Conservation (phyloP, 495 filamentous ascomycete species). For the Cryomyces minteri region DNA sequence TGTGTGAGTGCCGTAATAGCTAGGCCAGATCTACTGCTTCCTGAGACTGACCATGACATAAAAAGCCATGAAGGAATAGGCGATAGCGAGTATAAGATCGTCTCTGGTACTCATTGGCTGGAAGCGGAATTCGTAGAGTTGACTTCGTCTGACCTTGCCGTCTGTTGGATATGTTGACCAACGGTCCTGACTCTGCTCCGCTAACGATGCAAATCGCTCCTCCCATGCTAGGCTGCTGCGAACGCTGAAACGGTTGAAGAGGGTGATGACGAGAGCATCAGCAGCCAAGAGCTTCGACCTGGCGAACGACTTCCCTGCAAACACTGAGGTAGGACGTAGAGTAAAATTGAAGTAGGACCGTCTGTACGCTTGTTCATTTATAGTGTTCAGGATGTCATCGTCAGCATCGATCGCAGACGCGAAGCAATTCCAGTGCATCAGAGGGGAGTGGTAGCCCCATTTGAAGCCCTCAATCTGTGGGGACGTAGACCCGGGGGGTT, state of each 20-base stretch:
- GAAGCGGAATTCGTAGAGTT: conserved; percentile 56
- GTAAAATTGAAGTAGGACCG: conserved; percentile 47
- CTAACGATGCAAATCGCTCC: conserved; percentile 28
- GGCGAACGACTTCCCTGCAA: conserved; percentile 52
- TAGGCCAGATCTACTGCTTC: conserved; percentile 42
- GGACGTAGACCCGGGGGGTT: neutral
- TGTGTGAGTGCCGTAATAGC: conserved; percentile 43
- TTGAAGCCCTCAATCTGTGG: neutral
- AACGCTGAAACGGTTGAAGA: conserved; percentile 42
- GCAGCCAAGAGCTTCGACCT: conserved; percentile 40
- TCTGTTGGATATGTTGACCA: conserved; percentile 43
- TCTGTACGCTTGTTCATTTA: conserved; percentile 35
- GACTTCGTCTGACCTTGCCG: conserved; percentile 28
- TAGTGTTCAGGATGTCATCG: conserved; percentile 38
- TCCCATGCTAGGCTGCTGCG: conserved; percentile 41
- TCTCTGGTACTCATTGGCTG: conserved; percentile 43
- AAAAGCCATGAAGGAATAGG: conserved; percentile 36
- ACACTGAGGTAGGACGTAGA: conserved; percentile 51
- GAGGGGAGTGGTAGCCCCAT: conserved; percentile 45
- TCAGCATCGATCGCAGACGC: conserved; percentile 33
- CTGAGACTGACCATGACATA: conserved; percentile 41
- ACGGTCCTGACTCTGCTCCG: conserved; percentile 20
- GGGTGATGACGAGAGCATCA: conserved; percentile 54
- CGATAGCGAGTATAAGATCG: conserved; percentile 34
- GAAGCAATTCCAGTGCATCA: conserved; percentile 58